Conservation (phyloP, 768 basidiomycete species). For the Lactarius quietus region DNA sequence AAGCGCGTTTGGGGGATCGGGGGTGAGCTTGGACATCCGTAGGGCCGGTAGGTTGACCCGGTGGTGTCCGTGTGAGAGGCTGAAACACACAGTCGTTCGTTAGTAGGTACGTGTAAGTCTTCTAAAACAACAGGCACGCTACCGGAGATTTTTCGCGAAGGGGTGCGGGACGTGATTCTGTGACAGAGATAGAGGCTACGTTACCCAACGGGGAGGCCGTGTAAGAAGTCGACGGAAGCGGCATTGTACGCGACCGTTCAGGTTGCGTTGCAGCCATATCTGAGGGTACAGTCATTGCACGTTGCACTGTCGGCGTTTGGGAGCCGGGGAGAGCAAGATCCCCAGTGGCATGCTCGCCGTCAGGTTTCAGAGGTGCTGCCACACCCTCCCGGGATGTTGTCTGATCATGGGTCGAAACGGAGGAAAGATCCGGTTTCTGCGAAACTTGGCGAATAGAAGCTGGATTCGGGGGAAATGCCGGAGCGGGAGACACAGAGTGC, state of each 20-base stretch:
- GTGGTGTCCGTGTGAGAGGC: not conserved
- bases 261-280: not conserved
- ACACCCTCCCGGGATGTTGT: not conserved
- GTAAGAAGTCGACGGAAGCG: not conserved
- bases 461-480: not conserved
- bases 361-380: not conserved
- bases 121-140: not conserved
- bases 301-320: not conserved
- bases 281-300: no score
- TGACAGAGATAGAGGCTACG: not conserved
- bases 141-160: slow-evolving; percentile 3
- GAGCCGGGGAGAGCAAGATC: not conserved
- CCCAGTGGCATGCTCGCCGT: not conserved
- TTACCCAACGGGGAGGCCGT: not conserved
- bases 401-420: not conserved
- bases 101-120: not conserved
- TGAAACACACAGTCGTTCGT: not conserved
- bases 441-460: not conserved
- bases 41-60: not conserved
- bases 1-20: not conserved
- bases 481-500: not conserved
- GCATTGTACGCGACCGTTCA: not conserved
- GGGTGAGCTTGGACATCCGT: not conserved
- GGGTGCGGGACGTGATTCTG: not conserved
- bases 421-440: not conserved